phyloP scores from a whole-genome alignment of 129 eudicot genomes.

The Flaveria bidentis region DNA sequence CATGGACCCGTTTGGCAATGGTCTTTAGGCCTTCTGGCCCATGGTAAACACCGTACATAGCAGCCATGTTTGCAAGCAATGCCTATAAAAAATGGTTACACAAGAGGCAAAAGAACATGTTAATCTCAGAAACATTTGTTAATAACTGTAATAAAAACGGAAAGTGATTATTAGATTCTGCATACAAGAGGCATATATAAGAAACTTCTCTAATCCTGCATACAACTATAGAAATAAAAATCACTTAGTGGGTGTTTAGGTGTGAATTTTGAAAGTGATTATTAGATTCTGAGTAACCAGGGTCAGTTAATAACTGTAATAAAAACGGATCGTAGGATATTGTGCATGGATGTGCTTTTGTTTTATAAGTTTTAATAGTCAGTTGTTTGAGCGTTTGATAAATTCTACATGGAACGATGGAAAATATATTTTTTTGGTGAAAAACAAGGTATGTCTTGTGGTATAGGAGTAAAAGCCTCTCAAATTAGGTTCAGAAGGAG shows the following conservation, averaged over 20 bases:
- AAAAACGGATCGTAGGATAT: background rate
- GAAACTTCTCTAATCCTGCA: background rate
- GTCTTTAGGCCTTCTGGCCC: conserved; percentile 97
- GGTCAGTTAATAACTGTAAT: background rate
- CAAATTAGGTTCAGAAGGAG: background rate
- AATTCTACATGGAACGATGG: background rate
- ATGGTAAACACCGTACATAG: conserved; percentile 92
- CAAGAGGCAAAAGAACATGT: background rate
- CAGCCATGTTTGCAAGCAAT: conserved; percentile 99
- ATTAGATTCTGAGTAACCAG: background rate
- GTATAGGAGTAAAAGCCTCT: background rate
- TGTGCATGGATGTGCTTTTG: background rate
- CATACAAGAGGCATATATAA: conserved; percentile 5
- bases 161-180: no score
- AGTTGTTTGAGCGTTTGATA: background rate
- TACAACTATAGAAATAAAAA: background rate
- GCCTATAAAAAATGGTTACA: conserved; percentile 46
- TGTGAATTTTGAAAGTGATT: background rate
- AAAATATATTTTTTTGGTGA: background rate
- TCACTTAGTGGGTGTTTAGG: background rate
- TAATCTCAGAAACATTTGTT: background rate
- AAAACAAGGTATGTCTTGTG: background rate
- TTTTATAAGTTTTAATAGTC: conserved; percentile 3
- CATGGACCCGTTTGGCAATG: conserved; percentile 86
- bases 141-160: no score